A percentile compares a stretch with the other conserved stretches of the same genome.
Evolutionary conservation across 129 eudicot genomes (phyloP).

Genomic region (Mikania micrantha): DNA sequence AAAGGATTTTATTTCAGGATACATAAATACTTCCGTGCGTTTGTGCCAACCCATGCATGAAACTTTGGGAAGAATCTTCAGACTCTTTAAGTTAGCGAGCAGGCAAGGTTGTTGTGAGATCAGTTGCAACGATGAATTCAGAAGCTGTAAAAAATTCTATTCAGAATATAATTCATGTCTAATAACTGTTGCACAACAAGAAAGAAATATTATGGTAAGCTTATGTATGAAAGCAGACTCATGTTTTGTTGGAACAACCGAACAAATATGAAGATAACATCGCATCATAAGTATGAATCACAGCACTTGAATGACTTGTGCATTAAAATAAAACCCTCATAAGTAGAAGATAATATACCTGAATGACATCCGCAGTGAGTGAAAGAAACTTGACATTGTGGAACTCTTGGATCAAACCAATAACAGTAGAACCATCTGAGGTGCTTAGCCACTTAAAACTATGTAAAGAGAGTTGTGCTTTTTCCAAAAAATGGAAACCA

Average conservation of each 20-base stretch:
- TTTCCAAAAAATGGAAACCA: background rate
- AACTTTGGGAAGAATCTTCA: background rate
- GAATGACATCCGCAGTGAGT: no score
- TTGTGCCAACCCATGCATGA: background rate
- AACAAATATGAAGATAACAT: no score
- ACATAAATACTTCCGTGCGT: background rate
- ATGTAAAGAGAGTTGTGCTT: background rate
- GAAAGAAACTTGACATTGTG: no score
- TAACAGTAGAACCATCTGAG: no score
- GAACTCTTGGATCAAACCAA: no score
- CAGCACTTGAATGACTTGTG: no score
- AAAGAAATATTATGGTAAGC: background rate
- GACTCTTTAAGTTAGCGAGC: conserved; percentile 1
- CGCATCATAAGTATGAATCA: no score
- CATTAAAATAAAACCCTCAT: no score
- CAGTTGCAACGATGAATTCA: background rate
- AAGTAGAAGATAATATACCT: no score
- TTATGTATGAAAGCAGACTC: no score
- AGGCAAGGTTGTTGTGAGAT: background rate
- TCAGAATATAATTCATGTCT: background rate
- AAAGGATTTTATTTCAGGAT: background rate
- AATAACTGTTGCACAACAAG: background rate
- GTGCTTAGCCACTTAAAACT: no score
- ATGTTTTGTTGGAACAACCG: no score
- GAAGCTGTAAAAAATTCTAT: background rate